Evolutionary conservation across 768 basidiomycete genomes (phyloP).

Genomic region (Holtermannia corniformis): DNA sequence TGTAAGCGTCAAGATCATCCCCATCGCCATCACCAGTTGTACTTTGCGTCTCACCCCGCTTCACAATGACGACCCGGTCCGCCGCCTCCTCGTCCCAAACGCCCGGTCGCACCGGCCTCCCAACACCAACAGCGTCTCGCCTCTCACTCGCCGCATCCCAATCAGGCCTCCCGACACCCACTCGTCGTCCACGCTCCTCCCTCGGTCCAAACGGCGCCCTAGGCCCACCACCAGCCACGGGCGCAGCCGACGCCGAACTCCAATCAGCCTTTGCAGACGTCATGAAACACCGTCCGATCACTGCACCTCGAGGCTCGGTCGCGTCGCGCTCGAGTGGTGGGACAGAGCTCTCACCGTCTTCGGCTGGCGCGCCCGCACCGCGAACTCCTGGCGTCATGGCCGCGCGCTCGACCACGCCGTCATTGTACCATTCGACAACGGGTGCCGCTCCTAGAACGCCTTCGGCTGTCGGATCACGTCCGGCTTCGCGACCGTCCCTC

Average conservation of each 20-base stretch:
- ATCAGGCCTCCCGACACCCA: constrained; percentile 36
- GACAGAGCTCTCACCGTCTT: constrained; percentile 24
- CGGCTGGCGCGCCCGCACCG: constrained; percentile 4
- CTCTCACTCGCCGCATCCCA: not conserved
- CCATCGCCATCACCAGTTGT: no score
- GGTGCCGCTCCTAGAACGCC: constrained; percentile 20
- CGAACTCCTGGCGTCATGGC: not conserved
- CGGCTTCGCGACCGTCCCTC: constrained; percentile 12
- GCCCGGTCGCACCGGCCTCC: constrained; percentile 16
- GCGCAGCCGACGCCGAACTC: constrained; percentile 21
- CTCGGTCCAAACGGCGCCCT: constrained; percentile 14
- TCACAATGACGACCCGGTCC: no score
- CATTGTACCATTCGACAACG: constrained; percentile 6
- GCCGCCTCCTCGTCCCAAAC: no score
- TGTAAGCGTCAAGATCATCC: no score
- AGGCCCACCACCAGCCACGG: no score
- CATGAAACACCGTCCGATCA: constrained; percentile 23
- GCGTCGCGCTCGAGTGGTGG: not conserved
- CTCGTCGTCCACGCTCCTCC: constrained; percentile 26
- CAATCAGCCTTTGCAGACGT: constrained; percentile 29
- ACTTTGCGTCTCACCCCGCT: no score
- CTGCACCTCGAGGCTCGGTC: constrained; percentile 13
- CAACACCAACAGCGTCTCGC: constrained; percentile 14
- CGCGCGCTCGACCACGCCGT: constrained; percentile 6
- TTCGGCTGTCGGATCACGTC: constrained; percentile 6